Evolutionary conservation across 169 alveolate genomes (phyloP).

Genomic region (Plasmodium cynomolgi): DNA sequence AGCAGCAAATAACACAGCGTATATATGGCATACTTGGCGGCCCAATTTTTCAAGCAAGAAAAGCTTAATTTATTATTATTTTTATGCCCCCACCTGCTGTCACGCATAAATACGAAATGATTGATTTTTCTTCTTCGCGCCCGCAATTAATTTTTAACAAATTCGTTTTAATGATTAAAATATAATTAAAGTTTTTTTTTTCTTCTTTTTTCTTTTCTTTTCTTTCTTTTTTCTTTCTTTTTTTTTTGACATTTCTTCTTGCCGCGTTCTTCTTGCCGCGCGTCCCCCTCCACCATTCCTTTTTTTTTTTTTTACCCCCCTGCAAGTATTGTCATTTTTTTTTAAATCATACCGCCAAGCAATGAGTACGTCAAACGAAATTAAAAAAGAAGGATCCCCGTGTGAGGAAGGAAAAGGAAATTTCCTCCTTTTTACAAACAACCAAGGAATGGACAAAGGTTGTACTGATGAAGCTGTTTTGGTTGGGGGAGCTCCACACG

Average conservation of each 20-base stretch:
- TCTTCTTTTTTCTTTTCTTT: not conserved
- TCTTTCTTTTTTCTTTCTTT: not conserved
- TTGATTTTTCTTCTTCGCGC: not conserved
- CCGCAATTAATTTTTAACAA: not conserved
- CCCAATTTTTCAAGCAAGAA: not conserved
- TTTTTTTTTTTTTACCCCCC: not conserved
- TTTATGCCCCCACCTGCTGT: not conserved
- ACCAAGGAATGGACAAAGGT: not conserved
- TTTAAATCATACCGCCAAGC: not conserved
- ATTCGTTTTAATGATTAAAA: not conserved
- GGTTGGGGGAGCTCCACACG: not conserved
- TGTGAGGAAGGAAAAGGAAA: not conserved
- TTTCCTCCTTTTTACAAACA: not conserved
- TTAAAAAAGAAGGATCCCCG: not conserved
- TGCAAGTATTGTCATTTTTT: not conserved
- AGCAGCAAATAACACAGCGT: not conserved
- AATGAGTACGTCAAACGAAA: conserved; percentile 7
- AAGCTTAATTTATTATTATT: not conserved
- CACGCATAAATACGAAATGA: conserved; percentile 5
- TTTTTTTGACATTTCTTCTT: not conserved
- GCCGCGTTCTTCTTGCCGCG: not conserved
- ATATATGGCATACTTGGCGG: not conserved
- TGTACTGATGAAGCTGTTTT: not conserved
- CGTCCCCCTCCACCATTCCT: not conserved
- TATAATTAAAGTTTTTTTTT: not conserved